These are phyloP conservation scores for Coprinopsis sp. DNA, from an alignment of 768 basidiomycete genomes.

Conservation along the genomic window DNA sequence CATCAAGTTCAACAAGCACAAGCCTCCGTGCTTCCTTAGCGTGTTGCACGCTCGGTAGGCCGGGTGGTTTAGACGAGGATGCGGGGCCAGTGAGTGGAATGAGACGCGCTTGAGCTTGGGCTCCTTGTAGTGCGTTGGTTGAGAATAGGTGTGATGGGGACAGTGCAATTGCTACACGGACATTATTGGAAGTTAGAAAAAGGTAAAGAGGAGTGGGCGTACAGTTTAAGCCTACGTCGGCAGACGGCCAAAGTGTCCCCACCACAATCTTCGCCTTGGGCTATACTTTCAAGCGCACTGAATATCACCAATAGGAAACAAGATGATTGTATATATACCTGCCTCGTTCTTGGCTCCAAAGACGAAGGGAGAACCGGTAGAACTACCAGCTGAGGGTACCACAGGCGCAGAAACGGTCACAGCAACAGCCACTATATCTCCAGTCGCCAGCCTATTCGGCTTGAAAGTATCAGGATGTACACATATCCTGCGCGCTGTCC, in stretches of 20 bases:
- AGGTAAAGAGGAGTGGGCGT: conserved; percentile 25
- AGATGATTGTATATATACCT: not conserved
- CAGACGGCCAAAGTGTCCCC: conserved; percentile 74
- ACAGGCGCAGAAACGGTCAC: conserved; percentile 12
- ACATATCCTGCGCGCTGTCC: conserved; percentile 58
- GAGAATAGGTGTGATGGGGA: conserved; percentile 55
- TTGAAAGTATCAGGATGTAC: conserved; percentile 62
- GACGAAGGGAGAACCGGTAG: not conserved
- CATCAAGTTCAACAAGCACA: conserved; percentile 12
- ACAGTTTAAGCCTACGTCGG: conserved; percentile 57
- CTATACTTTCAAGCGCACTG: conserved; percentile 27
- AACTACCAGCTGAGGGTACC: not conserved
- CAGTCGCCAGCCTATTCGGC: conserved; percentile 56
- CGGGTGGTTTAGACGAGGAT: conserved; percentile 33
- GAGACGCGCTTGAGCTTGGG: conserved; percentile 44
- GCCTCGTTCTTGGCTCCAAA: not conserved
- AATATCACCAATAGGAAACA: not conserved
- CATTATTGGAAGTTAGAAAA: not conserved
- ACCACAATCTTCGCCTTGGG: conserved; percentile 46
- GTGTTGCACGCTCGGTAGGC: conserved; percentile 46
- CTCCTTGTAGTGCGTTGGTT: conserved; percentile 54
- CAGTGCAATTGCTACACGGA: conserved; percentile 45
- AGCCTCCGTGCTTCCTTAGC: conserved; percentile 54
- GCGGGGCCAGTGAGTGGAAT: conserved; percentile 40
- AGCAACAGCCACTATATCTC: conserved; percentile 59